phyloP scores from a whole-genome alignment of 2,329 filamentous ascomycete genomes.

The Hypoxylon sp. region DNA sequence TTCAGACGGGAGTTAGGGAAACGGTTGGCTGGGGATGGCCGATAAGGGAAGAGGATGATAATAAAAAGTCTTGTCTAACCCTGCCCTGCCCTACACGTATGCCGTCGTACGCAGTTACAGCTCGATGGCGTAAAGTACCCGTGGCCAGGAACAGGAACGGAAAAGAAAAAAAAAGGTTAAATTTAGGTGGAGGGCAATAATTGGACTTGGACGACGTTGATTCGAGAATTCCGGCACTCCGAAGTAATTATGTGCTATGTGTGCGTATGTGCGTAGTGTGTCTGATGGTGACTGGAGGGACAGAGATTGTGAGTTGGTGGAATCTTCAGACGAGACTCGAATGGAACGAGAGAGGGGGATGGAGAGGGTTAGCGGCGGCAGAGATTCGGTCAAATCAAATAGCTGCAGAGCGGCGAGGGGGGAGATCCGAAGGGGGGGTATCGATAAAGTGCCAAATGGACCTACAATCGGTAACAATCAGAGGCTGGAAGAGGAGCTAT shows the following conservation, averaged over 20 bases:
- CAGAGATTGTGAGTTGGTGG: slow-evolving; percentile 34
- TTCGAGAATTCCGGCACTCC: slow-evolving; percentile 40
- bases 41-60: slow-evolving; percentile 18
- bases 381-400: slow-evolving; percentile 45
- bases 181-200: slow-evolving; percentile 25
- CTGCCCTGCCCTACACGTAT: slow-evolving; percentile 35
- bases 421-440: slow-evolving; percentile 17
- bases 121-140: slow-evolving; percentile 38
- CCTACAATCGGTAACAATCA: slow-evolving; percentile 2
- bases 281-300: slow-evolving; percentile 40
- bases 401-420: slow-evolving; percentile 28
- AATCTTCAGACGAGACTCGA: slow-evolving; percentile 30
- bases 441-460: slow-evolving; percentile 10
- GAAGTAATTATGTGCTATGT: slow-evolving; percentile 23
- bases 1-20: slow-evolving; percentile 4
- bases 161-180: slow-evolving; percentile 20
- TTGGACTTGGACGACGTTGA: slow-evolving; percentile 35
- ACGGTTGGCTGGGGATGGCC: slow-evolving; percentile 14
- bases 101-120: slow-evolving; percentile 29
- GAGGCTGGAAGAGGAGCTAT: slow-evolving; percentile 18
- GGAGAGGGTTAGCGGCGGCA: slow-evolving; percentile 37
- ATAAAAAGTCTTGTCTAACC: slow-evolving; percentile 35
- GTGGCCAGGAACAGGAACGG: slow-evolving; percentile 35
- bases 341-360: slow-evolving; percentile 26
- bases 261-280: slow-evolving; percentile 32